Percentiles rank a stretch among this genome's conserved stretches.
Conservation (phyloP, 257 asterid genomes). For the Plectranthus barbatus region DNA sequence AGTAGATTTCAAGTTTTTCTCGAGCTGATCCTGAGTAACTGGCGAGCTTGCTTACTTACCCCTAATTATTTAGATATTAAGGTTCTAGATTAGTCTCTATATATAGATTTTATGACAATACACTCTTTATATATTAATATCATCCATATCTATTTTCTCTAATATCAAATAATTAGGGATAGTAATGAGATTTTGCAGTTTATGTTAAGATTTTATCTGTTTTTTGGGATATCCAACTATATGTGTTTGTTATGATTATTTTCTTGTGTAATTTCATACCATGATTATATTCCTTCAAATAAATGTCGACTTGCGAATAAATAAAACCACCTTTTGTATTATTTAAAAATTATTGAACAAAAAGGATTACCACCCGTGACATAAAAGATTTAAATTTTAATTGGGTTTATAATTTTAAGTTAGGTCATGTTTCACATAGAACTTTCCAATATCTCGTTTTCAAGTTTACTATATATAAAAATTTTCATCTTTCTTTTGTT, state of each 20-base stretch:
- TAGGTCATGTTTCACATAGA: not conserved
- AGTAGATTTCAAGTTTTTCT: too few relatives aligned
- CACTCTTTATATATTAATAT: too few relatives aligned
- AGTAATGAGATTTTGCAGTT: too few relatives aligned
- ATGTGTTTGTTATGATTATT: conserved; percentile 5
- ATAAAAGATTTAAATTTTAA: not conserved
- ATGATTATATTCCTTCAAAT: not conserved
- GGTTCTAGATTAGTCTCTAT: too few relatives aligned
- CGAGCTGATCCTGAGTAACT: too few relatives aligned
- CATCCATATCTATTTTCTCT: too few relatives aligned
- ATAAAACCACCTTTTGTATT: not conserved
- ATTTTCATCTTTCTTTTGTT: not conserved
- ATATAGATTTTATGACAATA: too few relatives aligned
- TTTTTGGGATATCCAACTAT: too few relatives aligned
- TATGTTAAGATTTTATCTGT: too few relatives aligned
- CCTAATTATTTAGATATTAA: too few relatives aligned
- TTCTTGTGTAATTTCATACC: not conserved
- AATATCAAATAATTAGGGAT: too few relatives aligned
- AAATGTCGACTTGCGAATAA: not conserved
- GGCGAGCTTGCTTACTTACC: too few relatives aligned
- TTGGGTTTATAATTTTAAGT: not conserved
- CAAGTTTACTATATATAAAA: not conserved
- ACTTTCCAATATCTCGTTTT: not conserved
- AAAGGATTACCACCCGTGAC: conserved; percentile 12
- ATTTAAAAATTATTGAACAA: not conserved